These are phyloP conservation scores for Aphanoascus verrucosus DNA, from an alignment of 2,329 filamentous ascomycete genomes.

Conservation along the genomic window DNA sequence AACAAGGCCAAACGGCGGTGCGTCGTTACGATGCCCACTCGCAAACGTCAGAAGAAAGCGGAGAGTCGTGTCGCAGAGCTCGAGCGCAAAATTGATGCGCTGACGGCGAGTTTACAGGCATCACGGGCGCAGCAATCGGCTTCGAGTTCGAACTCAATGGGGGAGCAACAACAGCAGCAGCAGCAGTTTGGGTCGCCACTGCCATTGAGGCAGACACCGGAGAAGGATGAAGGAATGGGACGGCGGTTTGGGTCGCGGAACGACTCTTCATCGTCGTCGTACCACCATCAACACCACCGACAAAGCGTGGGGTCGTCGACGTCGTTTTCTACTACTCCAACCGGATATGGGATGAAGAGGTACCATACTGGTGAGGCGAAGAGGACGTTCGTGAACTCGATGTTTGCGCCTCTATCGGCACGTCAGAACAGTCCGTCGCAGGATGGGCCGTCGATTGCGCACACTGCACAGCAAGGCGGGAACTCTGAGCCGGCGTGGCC, in stretches of 20 bases:
- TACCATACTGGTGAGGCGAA: not conserved
- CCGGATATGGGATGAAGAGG: not conserved
- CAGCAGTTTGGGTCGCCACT: not conserved
- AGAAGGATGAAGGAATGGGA: not conserved
- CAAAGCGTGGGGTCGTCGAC: too few relatives aligned
- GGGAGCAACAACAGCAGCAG: not conserved
- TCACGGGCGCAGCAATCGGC: conserved; percentile 23
- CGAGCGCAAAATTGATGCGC: conserved; percentile 81
- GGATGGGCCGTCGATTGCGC: conserved; percentile 1
- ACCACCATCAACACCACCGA: not conserved
- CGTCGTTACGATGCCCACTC: conserved; percentile 60
- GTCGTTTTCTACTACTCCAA: not conserved
- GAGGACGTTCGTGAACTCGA: not conserved
- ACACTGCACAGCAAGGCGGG: not conserved
- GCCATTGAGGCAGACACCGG: not conserved
- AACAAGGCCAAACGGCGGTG: conserved; percentile 69
- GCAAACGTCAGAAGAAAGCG: conserved; percentile 84
- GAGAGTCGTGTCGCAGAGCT: conserved; percentile 81
- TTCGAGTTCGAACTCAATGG: not conserved
- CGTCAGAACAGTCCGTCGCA: conserved; percentile 3
- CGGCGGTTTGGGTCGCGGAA: not conserved
- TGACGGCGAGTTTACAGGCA: conserved; percentile 69
- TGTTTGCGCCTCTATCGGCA: not conserved
- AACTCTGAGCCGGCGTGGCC: conserved; percentile 17
- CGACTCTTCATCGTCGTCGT: not conserved